A percentile compares a stretch with the other conserved stretches of the same genome.
Conservation (phyloP, 2,329 filamentous ascomycete species). For the Fusarium bulbicola region DNA sequence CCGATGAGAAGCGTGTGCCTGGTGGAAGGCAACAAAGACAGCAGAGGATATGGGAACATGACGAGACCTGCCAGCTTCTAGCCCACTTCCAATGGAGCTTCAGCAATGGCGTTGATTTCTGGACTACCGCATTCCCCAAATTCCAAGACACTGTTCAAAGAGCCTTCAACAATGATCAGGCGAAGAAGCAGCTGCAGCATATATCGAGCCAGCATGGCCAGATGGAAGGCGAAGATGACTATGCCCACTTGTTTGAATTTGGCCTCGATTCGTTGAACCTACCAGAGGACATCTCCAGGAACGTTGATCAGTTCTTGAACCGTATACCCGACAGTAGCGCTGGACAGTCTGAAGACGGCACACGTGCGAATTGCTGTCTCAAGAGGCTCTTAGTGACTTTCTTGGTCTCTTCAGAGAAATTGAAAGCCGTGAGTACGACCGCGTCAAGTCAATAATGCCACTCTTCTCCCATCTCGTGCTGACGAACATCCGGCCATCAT, state of each 20-base stretch:
- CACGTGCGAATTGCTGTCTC: not conserved
- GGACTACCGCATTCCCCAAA: rapidly evolving
- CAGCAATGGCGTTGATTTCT: not conserved
- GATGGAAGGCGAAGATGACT: not conserved
- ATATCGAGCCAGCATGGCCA: not conserved
- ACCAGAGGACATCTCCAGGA: rapidly evolving
- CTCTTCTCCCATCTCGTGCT: not conserved
- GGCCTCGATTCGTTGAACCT: not conserved
- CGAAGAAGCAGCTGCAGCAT: not conserved
- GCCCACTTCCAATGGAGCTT: not conserved
- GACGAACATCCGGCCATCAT: no score
- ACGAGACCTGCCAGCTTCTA: rapidly evolving
- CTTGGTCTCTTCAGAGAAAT: not conserved
- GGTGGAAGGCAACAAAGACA: rapidly evolving
- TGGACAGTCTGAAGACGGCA: rapidly evolving
- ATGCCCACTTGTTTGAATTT: rapidly evolving
- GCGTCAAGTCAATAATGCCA: not conserved
- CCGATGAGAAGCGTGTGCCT: rapidly evolving
- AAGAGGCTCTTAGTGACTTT: not conserved
- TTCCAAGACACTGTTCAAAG: not conserved
- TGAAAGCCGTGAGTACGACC: not conserved
- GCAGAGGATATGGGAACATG: not conserved
- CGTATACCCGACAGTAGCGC: rapidly evolving
- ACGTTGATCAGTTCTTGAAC: not conserved
- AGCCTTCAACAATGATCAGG: not conserved